phyloP scores from a whole-genome alignment of 2,329 filamentous ascomycete species.

The Pseudogymnoascus sp. region DNA sequence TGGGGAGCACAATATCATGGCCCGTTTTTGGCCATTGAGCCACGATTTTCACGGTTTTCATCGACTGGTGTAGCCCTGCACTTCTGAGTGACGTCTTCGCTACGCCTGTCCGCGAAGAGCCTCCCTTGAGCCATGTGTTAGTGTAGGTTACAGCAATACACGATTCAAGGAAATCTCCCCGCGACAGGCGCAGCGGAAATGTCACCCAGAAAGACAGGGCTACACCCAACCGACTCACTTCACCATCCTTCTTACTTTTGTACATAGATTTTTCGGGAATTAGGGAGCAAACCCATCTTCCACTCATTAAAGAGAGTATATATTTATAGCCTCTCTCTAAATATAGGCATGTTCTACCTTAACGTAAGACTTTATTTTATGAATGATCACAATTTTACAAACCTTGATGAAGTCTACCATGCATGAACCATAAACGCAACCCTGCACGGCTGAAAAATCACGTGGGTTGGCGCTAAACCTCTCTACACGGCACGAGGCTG shows the following conservation, averaged over 20 bases:
- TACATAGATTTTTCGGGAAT: conserved; percentile 1
- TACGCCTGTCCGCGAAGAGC: no score
- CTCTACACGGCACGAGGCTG: neutral
- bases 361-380: neutral
- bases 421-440: neutral
- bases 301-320: conserved; percentile 6
- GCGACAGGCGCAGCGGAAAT: no score
- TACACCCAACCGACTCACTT: neutral
- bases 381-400: neutral
- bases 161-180: no score
- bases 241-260: conserved; percentile 5
- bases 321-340: conserved; percentile 9
- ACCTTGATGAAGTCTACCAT: neutral
- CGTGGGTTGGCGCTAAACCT: neutral
- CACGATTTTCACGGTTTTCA: neutral
- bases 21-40: neutral
- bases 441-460: neutral
- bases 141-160: no score
- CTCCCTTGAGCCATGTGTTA: no score
- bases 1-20: conserved; percentile 6
- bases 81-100: no score
- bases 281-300: neutral
- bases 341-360: neutral
- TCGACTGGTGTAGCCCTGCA: no score
- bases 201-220: no score